A percentile compares a stretch with the other conserved stretches of the same genome.
Conservation (phyloP, 2,329 filamentous ascomycete genomes). For the Grosmannia serpens region DNA sequence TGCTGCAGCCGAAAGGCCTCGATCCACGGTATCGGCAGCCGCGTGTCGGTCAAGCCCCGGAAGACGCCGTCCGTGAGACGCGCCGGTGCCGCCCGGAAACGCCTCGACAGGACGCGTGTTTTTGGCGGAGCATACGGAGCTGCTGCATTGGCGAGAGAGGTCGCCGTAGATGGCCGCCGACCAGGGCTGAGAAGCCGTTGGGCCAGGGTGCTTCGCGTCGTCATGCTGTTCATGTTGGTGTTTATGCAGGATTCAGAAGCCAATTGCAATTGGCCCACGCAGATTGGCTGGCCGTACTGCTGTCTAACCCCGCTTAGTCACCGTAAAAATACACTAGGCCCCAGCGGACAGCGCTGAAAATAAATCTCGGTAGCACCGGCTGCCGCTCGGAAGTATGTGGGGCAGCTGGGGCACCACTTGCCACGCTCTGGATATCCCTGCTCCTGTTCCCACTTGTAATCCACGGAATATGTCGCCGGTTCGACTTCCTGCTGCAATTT, state of each 20-base stretch:
- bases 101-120: background rate
- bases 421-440: too few species aligned
- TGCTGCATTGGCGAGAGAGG: background rate
- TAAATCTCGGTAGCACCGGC: too few species aligned
- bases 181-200: background rate
- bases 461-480: too few species aligned
- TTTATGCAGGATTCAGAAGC: background rate
- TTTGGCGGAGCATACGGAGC: background rate
- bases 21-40: slow-evolving; percentile 49
- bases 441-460: too few species aligned
- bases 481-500: too few species aligned
- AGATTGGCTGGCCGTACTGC: background rate
- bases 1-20: slow-evolving; percentile 50
- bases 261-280: background rate
- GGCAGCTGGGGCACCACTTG: too few species aligned
- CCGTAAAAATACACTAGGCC: background rate
- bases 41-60: slow-evolving; percentile 22
- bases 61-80: slow-evolving; percentile 25
- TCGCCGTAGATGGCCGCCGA: background rate
- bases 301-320: background rate
- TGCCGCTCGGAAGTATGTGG: too few species aligned
- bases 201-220: background rate
- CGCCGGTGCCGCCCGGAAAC: slow-evolving; percentile 3
- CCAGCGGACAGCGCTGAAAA: too few species aligned
- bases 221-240: background rate